phyloP scores from a whole-genome alignment of 2,329 filamentous ascomycete species.

The Ophiostoma ulmi region DNA sequence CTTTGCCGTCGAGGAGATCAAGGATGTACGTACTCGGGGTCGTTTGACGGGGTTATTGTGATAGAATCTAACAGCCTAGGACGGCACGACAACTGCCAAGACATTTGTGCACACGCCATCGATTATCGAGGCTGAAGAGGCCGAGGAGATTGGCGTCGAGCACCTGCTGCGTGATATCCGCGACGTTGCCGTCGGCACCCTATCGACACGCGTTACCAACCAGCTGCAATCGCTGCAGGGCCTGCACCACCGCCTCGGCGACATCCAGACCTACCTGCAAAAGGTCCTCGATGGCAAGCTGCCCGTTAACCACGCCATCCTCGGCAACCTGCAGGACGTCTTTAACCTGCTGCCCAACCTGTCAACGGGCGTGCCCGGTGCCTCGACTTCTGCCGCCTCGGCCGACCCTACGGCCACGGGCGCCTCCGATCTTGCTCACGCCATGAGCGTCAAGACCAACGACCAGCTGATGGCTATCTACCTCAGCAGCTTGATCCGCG shows the following conservation, averaged over 20 bases:
- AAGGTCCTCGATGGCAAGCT: slow-evolving; percentile 91
- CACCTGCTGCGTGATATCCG: slow-evolving; percentile 96
- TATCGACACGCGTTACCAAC: slow-evolving; percentile 94
- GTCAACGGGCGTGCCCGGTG: slow-evolving; percentile 57
- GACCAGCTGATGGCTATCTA: slow-evolving; percentile 99
- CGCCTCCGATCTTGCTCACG: slow-evolving; percentile 83
- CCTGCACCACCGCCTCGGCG: slow-evolving; percentile 85
- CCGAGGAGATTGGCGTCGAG: slow-evolving; percentile 97
- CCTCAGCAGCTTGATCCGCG: slow-evolving; percentile 89
- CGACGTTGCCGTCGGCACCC: slow-evolving; percentile 92
- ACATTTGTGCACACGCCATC: slow-evolving; percentile 98
- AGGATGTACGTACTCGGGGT: slow-evolving; percentile 61
- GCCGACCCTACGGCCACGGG: slow-evolving; percentile 46
- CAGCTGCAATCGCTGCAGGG: slow-evolving; percentile 97
- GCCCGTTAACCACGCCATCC: slow-evolving; percentile 93
- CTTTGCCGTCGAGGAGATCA: slow-evolving; percentile 98
- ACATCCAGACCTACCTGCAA: slow-evolving; percentile 91
- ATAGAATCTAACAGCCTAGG: slow-evolving; percentile 49
- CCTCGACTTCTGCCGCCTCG: slow-evolving; percentile 31
- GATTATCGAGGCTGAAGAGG: slow-evolving; percentile 97
- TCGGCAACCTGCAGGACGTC: slow-evolving; percentile 97
- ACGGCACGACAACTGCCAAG: slow-evolving; percentile 92
- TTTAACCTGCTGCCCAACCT: slow-evolving; percentile 98
- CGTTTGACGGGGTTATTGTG: too few species aligned
- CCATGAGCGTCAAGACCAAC: slow-evolving; percentile 98